Base-by-base conservation (phyloP, 179 eudicot species). In the Corrigiola litoralis region DNA sequence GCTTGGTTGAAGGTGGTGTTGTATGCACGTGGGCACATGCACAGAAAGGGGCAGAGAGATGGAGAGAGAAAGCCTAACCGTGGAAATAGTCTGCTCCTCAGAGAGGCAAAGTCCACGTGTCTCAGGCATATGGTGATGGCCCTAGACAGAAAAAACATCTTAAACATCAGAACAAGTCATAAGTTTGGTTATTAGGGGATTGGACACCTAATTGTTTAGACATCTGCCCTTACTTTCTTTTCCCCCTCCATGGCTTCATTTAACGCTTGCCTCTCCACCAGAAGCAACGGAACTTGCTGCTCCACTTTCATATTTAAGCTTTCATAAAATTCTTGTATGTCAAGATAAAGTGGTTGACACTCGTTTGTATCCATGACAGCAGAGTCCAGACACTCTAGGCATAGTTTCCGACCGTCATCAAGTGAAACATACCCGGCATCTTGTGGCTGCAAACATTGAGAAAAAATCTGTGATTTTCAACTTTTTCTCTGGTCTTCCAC, bases 51-150 rank as follows among this genome's bases (percentile, higher is more conserved):
- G 45, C 14, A 18, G 46, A 36, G 57, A 21, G 63, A 20, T 10
- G 47, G 52, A 38, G 38, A 50, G 33, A 56, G 9, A 31, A 41
- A 63, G 68, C 44, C 90, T 71, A 73, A 90, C 97, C 41, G 88
- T 84, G 80, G 87, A 82, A 67, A 85, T 70, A 56, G 97, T 87
- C 72, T 85, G 95, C 71, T 88, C 95, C 74, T 90, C 95, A 3
- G 97, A 87, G 27, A 90, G 95, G 80, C 95, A 87, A 56, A 90
- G 87, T 68, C 95, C 95, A 78, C 95, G 76, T 20, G 97, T 90
- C 81, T 86, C 95, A 49, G 97, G 90, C 95, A 90, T 84, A 80
- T 86, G 97, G 79, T 88, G 88, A 81, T 90, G 90, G 51, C 97
- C 95, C 92, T 82, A 67, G 49, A 64, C 45, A 49, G 14, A 60